Conservation (phyloP, 305 asterid species). For the Fraxinus floribunda region DNA sequence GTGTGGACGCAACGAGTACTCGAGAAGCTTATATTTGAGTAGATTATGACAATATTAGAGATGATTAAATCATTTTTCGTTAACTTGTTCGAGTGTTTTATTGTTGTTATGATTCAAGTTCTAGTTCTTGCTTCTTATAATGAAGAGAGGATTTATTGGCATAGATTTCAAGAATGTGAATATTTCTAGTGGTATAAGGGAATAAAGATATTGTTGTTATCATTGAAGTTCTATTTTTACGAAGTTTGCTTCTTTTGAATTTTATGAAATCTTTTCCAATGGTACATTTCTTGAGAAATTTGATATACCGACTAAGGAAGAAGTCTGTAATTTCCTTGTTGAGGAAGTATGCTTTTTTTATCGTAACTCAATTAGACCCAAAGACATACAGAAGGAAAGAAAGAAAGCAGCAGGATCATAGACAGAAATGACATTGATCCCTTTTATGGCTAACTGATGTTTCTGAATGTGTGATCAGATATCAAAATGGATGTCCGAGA, state of each 20-base stretch:
- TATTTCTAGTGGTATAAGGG: background rate
- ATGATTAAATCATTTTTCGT: background rate
- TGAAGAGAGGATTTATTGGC: background rate
- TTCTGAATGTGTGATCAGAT: slow-evolving; percentile 50
- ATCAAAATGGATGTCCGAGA: slow-evolving; percentile 63
- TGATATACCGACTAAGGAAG: background rate
- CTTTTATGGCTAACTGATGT: background rate
- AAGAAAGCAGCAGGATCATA: background rate
- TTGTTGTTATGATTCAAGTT: background rate
- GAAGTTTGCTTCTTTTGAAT: background rate
- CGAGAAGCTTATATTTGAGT: background rate
- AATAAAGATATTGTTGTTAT: background rate
- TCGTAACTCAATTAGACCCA: background rate
- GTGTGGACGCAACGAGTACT: background rate
- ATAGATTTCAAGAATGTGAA: background rate
- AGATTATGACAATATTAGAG: background rate
- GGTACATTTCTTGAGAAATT: background rate
- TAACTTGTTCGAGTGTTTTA: background rate
- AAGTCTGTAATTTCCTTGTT: background rate
- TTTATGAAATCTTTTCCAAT: background rate
- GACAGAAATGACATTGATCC: background rate
- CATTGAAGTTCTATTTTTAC: background rate
- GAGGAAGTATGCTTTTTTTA: background rate
- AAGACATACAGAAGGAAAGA: background rate
- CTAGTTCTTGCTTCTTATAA: background rate